Percentiles rank a stretch among this genome's conserved stretches.
Evolutionary conservation across 2,329 filamentous ascomycete genomes (phyloP).

Genomic region (Aspergillus felis): DNA sequence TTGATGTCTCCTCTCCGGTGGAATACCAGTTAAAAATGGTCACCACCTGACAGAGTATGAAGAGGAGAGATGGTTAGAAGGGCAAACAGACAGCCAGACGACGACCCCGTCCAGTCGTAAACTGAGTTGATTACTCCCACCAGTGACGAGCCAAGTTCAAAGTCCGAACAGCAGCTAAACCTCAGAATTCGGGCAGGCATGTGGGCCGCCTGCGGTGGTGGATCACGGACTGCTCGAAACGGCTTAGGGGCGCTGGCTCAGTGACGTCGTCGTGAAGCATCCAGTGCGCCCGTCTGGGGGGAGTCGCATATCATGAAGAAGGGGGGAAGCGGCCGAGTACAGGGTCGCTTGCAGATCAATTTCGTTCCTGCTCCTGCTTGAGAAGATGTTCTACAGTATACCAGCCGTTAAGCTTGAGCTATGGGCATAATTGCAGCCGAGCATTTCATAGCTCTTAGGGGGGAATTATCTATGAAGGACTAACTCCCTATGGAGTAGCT

Average conservation of each 20-base stretch:
- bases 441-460: neutral
- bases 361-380: neutral
- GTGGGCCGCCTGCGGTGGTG: slow-evolving; percentile 18
- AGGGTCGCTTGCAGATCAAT: neutral
- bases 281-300: slow-evolving; percentile 2
- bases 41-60: neutral
- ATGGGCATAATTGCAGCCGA: neutral
- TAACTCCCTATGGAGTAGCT: neutral
- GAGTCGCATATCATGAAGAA: neutral
- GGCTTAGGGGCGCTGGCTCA: slow-evolving; percentile 15
- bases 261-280: slow-evolving; percentile 31
- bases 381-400: neutral
- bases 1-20: neutral
- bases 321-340: neutral
- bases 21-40: neutral
- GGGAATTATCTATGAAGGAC: neutral
- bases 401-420: neutral
- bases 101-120: neutral
- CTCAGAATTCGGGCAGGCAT: slow-evolving; percentile 14
- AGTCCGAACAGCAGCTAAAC: slow-evolving; percentile 2
- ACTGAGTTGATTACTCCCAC: neutral
- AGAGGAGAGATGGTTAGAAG: neutral
- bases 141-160: neutral
- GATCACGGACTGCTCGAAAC: slow-evolving; percentile 18
- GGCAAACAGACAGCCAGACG: neutral